Conservation (phyloP, 306 rosid genomes). For the Begonia masoniana region DNA sequence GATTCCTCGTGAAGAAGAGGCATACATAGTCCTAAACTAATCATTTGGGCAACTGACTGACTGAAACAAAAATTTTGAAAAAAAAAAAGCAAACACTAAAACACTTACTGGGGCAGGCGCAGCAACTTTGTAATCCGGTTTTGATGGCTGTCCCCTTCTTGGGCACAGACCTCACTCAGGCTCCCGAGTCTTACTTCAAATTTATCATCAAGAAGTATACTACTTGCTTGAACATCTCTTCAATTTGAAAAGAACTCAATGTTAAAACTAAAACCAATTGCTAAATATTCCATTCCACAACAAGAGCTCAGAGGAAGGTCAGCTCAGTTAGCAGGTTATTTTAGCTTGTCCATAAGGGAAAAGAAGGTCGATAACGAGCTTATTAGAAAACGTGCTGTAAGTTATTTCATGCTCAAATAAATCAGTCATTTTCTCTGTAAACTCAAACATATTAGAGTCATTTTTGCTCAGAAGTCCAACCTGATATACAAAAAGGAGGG, state of each 20-base stretch:
- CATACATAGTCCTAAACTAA: too few relatives aligned
- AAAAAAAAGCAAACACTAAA: too few relatives aligned
- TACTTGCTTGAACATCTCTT: constrained; percentile 93
- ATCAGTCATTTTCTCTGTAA: background rate
- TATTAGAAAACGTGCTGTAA: background rate
- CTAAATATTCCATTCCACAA: background rate
- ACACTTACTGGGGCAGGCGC: constrained; percentile 51
- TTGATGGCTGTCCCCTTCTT: constrained; percentile 84
- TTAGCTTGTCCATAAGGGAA: too few relatives aligned
- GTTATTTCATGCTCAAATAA: background rate
- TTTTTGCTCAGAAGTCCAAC: background rate
- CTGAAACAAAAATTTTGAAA: too few relatives aligned
- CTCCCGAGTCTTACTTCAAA: constrained; percentile 94
- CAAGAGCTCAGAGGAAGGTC: background rate
- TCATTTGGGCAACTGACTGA: too few relatives aligned
- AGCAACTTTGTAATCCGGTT: constrained; percentile 65
- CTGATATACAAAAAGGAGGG: background rate
- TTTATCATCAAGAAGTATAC: constrained; percentile 90
- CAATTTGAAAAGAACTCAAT: constrained; percentile 17
- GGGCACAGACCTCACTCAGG: constrained; percentile 58
- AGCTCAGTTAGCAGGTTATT: background rate
- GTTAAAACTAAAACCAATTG: constrained; percentile 16
- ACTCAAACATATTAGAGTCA: background rate
- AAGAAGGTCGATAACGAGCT: too few relatives aligned
- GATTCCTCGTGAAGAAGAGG: too few relatives aligned